These are phyloP conservation scores for Macrocybe gigantea DNA, from an alignment of 768 basidiomycete species.

Conservation along the genomic window DNA sequence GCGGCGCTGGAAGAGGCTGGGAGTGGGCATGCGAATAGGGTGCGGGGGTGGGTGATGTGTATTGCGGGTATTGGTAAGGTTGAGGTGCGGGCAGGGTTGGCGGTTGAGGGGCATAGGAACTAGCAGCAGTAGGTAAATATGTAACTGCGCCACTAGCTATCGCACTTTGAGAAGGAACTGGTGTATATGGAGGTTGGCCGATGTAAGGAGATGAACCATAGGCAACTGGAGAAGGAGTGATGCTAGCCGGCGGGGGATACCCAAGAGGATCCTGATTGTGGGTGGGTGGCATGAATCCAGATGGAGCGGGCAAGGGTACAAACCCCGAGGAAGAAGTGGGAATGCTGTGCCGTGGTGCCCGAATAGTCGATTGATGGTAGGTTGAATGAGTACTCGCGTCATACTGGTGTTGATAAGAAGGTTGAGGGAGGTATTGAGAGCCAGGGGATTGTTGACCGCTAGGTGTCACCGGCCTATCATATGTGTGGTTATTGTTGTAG, in stretches of 20 bases:
- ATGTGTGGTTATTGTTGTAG: conserved; percentile 12
- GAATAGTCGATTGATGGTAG: conserved; percentile 29
- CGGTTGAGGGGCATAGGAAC: conserved; percentile 33
- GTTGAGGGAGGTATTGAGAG: conserved; percentile 20
- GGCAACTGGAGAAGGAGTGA: not conserved
- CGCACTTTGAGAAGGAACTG: conserved; percentile 39
- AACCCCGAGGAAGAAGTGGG: conserved; percentile 68
- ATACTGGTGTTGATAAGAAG: conserved; percentile 34
- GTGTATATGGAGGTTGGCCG: conserved; percentile 18
- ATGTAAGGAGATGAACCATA: not conserved
- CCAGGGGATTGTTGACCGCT: not conserved
- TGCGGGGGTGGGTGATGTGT: conserved; percentile 26
- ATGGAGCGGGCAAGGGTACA: conserved; percentile 42
- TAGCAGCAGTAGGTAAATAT: conserved; percentile 23
- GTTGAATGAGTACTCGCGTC: conserved; percentile 26
- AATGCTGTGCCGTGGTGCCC: conserved; percentile 62
- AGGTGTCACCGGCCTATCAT: no score
- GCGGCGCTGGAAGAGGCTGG: not conserved
- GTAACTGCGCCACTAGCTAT: conserved; percentile 7
- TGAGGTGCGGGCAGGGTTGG: conserved; percentile 25
- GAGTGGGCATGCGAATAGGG: conserved; percentile 7
- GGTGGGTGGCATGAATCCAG: conserved; percentile 28
- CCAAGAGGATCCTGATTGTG: conserved; percentile 31
- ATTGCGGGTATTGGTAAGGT: conserved; percentile 27
- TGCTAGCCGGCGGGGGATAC: not conserved